A percentile compares a stretch with the other conserved stretches of the same genome.
These are phyloP conservation scores for Erodium moschatum DNA, from an alignment of 441 rosid species.

Conservation along the genomic window DNA sequence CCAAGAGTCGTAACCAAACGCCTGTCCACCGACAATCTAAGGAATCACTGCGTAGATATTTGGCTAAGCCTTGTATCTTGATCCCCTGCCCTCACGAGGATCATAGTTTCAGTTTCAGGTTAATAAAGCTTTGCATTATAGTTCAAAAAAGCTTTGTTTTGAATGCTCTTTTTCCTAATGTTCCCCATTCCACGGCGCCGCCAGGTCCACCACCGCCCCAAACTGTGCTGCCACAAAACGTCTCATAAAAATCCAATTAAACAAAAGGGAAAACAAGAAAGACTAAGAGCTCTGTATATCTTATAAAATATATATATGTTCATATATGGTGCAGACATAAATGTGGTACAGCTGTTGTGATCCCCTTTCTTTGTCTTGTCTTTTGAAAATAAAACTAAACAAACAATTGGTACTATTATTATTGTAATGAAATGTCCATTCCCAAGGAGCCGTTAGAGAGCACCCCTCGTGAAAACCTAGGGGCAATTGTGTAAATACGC, in stretches of 20 bases:
- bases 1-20: too few relatives aligned
- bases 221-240: neutral
- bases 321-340: neutral
- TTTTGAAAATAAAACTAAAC: neutral
- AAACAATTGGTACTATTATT: neutral
- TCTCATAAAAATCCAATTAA: neutral
- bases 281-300: neutral
- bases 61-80: too few relatives aligned
- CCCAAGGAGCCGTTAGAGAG: constrained; percentile 26
- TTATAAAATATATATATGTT: neutral
- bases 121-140: too few relatives aligned
- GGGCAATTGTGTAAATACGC: constrained; percentile 24
- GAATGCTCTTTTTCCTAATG: too few relatives aligned
- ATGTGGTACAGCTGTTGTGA: neutral
- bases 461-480: constrained; percentile 7
- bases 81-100: too few relatives aligned
- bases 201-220: neutral
- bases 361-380: neutral
- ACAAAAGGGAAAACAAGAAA: neutral
- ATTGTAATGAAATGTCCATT: neutral
- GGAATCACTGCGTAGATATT: too few relatives aligned
- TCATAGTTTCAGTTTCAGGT: too few relatives aligned
- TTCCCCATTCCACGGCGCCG: neutral
- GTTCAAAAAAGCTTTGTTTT: too few relatives aligned
- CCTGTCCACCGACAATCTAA: too few relatives aligned